Conservation (phyloP, 75 land plant genomes). For the Azolla pinnata region DNA sequence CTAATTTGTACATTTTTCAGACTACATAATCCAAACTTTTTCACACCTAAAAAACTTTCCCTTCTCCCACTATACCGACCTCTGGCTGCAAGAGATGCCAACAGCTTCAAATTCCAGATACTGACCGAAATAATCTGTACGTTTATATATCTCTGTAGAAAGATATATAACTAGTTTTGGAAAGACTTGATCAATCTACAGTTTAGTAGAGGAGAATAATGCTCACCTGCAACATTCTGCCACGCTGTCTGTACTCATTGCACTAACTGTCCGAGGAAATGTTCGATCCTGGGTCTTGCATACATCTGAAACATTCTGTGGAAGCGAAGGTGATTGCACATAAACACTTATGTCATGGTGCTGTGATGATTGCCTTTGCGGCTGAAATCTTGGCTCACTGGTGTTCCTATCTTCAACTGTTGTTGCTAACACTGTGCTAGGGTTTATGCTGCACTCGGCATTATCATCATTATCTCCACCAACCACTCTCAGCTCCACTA, state of each 20-base stretch:
- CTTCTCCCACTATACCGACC: not conserved
- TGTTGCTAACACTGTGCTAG: too few relatives aligned
- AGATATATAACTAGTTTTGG: not conserved
- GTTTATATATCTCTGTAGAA: not conserved
- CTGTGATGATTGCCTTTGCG: not conserved
- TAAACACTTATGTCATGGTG: not conserved
- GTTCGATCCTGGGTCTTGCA: not conserved
- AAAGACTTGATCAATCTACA: not conserved
- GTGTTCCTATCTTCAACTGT: not conserved
- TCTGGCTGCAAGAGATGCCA: not conserved
- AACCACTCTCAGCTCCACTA: not conserved
- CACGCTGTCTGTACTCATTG: not conserved
- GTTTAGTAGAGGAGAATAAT: not conserved
- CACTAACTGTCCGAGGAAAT: not conserved
- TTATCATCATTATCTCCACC: not conserved
- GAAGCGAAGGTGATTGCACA: not conserved
- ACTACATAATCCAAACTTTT: too few relatives aligned
- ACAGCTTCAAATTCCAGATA: not conserved
- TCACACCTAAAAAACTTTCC: not conserved
- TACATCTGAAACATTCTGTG: not conserved
- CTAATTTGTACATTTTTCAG: too few relatives aligned
- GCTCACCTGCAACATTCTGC: not conserved
- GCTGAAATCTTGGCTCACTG: not conserved
- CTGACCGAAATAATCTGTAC: not conserved
- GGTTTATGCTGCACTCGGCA: not conserved